A percentile compares a stretch with the other conserved stretches of the same genome.
phyloP scores from a whole-genome alignment of 495 filamentous ascomycete species.

The Chaetomium tenue region DNA sequence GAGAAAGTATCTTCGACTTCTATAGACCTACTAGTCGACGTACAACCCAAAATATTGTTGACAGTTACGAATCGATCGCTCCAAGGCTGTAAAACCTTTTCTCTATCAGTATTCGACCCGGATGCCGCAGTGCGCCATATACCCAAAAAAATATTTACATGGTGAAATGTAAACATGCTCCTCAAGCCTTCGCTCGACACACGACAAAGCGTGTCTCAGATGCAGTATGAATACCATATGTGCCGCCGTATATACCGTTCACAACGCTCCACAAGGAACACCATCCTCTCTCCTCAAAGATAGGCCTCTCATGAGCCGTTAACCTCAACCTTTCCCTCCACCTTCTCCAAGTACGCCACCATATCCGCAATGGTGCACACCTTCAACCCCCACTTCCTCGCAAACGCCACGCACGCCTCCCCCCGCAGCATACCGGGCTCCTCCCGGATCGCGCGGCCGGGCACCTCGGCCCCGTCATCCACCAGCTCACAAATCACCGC shows the following conservation, averaged over 20 bases:
- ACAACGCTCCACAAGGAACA: background rate
- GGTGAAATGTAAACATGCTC: background rate
- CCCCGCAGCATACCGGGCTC: slow-evolving; percentile 87
- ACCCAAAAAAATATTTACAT: slow-evolving; percentile 11
- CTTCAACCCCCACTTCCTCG: slow-evolving; percentile 80
- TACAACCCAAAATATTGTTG: background rate
- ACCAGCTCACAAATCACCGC: slow-evolving; percentile 87
- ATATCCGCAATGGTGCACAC: slow-evolving; percentile 95
- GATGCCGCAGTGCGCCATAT: slow-evolving; percentile 6
- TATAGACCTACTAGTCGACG: background rate
- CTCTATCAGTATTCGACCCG: background rate
- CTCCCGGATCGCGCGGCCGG: slow-evolving; percentile 53
- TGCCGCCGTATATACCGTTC: slow-evolving; percentile 12
- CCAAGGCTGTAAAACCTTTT: slow-evolving; percentile 8
- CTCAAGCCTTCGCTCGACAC: background rate
- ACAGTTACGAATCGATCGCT: background rate
- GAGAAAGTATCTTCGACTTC: background rate
- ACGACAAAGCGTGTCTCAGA: background rate
- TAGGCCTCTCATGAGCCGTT: slow-evolving; percentile 39
- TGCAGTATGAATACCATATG: background rate
- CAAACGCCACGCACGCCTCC: slow-evolving; percentile 87
- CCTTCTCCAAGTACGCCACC: slow-evolving; percentile 73
- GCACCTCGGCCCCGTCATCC: slow-evolving; percentile 67
- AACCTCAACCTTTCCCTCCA: slow-evolving; percentile 49
- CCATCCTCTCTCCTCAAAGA: background rate